Base-by-base conservation (phyloP, 345 rosid species). In the Atalantia buxifolia region DNA sequence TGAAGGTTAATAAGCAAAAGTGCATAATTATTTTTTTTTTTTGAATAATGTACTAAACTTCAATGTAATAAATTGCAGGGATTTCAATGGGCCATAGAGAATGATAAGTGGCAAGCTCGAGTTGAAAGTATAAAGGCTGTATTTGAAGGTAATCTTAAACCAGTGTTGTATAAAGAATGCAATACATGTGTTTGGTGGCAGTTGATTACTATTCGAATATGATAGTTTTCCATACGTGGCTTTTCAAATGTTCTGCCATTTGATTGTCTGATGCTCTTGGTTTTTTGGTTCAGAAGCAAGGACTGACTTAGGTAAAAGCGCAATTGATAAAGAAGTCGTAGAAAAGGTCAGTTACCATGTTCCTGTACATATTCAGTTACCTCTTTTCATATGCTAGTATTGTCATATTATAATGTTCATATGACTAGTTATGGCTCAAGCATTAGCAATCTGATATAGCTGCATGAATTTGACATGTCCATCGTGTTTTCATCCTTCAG, bases 1-100 rank as follows among this genome's bases (percentile, higher is more conserved):
- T 25, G 38, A 68, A 63, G 40, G 27, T 24, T 36, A 33, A 45
- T 24, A 2, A 63, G 55, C 50, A 7, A n/a, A 75, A 36, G 71
- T 36, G 30, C 27, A 57, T 9, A 48, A 6, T 28, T 22, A 19
- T 36, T 38, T 14, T 66, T 66, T 65, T 36, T 16, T 61, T 66
- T 36, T 61, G 19, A 74, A 35, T 78, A 72, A 56, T 53, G 36
- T 45, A 45, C 78, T 66, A 45, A 71, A 36, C 33, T 40, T 68
- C 59, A 67, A 33, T 72, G 50, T 5, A 30, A 77, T 81, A 75
- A 69, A 75, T 74, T 81, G 50, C 77, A 91, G 98, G 97, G 98
- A 62, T 93, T 92, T 82, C 84, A 86, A 42, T 92, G 99, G 99
- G 99, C 98, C 61, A 78, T 93, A 60, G 95, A 92, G 35, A 90